A percentile compares a stretch with the other conserved stretches of the same genome.
Evolutionary conservation across 2,329 filamentous ascomycete species (phyloP).

Genomic region (Colletotrichum falcatum): DNA sequence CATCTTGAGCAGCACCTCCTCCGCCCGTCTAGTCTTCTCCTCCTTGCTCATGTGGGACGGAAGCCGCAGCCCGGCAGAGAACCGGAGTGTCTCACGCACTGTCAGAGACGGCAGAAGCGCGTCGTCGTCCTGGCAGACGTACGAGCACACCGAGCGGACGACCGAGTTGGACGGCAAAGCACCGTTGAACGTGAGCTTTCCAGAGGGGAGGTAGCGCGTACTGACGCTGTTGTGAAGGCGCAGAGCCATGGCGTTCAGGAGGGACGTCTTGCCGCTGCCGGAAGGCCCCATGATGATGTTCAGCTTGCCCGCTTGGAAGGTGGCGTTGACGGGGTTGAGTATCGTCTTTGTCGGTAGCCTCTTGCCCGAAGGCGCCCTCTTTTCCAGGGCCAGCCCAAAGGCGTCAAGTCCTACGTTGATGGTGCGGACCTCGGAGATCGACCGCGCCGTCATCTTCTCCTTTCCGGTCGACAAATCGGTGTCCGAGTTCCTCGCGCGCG

Average conservation of each 20-base stretch:
- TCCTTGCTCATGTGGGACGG: constrained; percentile 76
- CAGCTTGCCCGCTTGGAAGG: constrained; percentile 75
- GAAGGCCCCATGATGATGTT: constrained; percentile 87
- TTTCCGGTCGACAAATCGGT: constrained; percentile 76
- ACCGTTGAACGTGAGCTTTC: constrained; percentile 77
- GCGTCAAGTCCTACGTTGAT: constrained; percentile 74
- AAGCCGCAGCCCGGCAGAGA: constrained; percentile 77
- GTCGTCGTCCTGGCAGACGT: constrained; percentile 83
- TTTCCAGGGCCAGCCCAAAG: constrained; percentile 74
- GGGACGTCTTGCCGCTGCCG: constrained; percentile 80
- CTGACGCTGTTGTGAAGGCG: constrained; percentile 71
- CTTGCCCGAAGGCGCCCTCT: constrained; percentile 64
- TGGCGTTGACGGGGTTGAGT: constrained; percentile 73
- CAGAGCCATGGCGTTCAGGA: constrained; percentile 79
- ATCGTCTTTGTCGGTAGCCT: constrained; percentile 69
- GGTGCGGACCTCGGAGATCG: constrained; percentile 64
- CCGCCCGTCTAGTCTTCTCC: constrained; percentile 75
- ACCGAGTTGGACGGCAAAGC: constrained; percentile 75
- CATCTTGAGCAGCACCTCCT: constrained; percentile 79
- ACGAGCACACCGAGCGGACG: constrained; percentile 78
- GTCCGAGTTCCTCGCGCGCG: constrained; percentile 68
- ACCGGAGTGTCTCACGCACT: constrained; percentile 78
- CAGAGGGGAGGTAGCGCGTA: constrained; percentile 71
- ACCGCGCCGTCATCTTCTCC: constrained; percentile 71
- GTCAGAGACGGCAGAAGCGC: constrained; percentile 80